Percentiles rank a stretch among this genome's conserved stretches.
Evolutionary conservation across 2,329 filamentous ascomycete species (phyloP).

Genomic region (Phoma herbarum): DNA sequence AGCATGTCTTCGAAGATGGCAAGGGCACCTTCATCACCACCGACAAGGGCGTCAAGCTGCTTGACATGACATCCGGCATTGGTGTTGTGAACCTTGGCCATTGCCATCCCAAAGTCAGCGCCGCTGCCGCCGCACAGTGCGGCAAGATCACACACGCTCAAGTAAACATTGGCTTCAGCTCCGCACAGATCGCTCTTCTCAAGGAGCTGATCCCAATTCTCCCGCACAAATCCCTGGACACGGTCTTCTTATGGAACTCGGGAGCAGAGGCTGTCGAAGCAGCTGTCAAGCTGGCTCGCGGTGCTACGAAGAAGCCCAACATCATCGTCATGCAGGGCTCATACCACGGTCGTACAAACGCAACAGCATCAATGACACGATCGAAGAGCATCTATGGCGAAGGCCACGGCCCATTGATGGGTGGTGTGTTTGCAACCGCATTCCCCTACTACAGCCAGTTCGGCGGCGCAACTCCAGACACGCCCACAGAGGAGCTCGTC

Average conservation of each 20-base stretch:
- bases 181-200: slow-evolving; percentile 39
- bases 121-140: slow-evolving; percentile 42
- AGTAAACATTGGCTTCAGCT: slow-evolving; percentile 44
- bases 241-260: slow-evolving; percentile 45
- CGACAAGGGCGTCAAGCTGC: slow-evolving; percentile 43
- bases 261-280: slow-evolving; percentile 44
- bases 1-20: slow-evolving; percentile 44
- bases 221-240: slow-evolving; percentile 38
- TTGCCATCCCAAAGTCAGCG: slow-evolving; percentile 44
- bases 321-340: slow-evolving; percentile 46
- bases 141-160: slow-evolving; percentile 43
- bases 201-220: slow-evolving; percentile 42
- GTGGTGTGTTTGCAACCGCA: slow-evolving; percentile 41
- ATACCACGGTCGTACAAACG: slow-evolving; percentile 43
- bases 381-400: slow-evolving; percentile 45
- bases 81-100: slow-evolving; percentile 44
- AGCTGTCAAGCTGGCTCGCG: slow-evolving; percentile 41
- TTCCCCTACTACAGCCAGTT: slow-evolving; percentile 46
- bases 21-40: slow-evolving; percentile 43
- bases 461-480: slow-evolving; percentile 31
- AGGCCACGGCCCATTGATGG: slow-evolving; percentile 42
- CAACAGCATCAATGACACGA: slow-evolving; percentile 43
- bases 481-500: slow-evolving; percentile 39
- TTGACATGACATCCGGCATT: slow-evolving; percentile 42
- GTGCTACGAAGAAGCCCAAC: slow-evolving; percentile 43